phyloP scores from a whole-genome alignment of 2,329 filamentous ascomycete genomes.

The Myriosclerotinia duriaeana region DNA sequence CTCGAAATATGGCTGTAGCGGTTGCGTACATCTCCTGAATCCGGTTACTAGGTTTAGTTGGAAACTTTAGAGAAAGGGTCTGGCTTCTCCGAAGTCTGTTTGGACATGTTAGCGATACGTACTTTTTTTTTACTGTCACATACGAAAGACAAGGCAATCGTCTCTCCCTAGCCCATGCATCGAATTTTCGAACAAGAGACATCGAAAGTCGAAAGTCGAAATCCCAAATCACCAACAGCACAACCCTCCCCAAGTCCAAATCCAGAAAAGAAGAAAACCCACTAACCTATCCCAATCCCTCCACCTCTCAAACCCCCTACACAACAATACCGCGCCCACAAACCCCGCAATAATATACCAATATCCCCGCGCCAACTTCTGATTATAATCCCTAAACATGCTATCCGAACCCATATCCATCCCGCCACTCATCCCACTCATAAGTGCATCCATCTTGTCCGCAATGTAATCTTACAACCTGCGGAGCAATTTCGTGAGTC shows the following conservation, averaged over 20 bases:
- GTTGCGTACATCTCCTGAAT: constrained; percentile 58
- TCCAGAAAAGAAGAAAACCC: not conserved
- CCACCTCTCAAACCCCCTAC: constrained; percentile 30
- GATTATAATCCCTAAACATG: constrained; percentile 49
- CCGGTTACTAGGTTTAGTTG: constrained; percentile 52
- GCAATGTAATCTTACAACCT: not conserved
- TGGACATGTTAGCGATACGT: not conserved
- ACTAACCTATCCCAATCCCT: constrained; percentile 34
- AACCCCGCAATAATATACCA: constrained; percentile 59
- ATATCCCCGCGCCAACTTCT: constrained; percentile 53
- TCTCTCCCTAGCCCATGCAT: too few relatives aligned
- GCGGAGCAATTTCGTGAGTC: not conserved
- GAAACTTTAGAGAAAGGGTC: constrained; percentile 43
- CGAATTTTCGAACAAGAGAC: not conserved
- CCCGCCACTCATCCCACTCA: constrained; percentile 26
- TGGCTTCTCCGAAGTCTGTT: constrained; percentile 49
- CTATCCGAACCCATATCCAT: constrained; percentile 39
- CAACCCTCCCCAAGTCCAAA: too few relatives aligned
- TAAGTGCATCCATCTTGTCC: constrained; percentile 25
- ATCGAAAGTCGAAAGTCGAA: too few relatives aligned
- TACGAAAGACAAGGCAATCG: not conserved
- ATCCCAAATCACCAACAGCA: not conserved
- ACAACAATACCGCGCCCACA: constrained; percentile 29
- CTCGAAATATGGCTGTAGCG: constrained; percentile 55
- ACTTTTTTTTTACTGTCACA: not conserved